Evolutionary conservation across 2,329 filamentous ascomycete species (phyloP), one percentile per base, ranked within the genome.

Genomic region (Falciphora oryzae): DNA sequence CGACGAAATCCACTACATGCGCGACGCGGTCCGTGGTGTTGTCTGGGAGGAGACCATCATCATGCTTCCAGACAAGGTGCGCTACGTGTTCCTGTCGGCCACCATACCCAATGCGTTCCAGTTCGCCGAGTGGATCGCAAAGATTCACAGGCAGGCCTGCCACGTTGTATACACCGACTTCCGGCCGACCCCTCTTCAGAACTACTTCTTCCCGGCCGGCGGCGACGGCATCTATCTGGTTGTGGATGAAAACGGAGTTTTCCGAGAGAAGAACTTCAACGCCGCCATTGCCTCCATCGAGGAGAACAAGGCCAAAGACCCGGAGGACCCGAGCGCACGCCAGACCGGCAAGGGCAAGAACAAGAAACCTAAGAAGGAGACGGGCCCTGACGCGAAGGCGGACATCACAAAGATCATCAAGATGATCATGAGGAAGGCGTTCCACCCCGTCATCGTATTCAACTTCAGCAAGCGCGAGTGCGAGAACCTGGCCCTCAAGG

Each of bases 21-120:
- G 95, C 73, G 95, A 99, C 78, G 96, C 96, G 77, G 85, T 87
- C 62, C 86, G 95, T 77, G 95, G 95, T 81, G 95, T 99, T 0
- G 95, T 99, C 2, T 99, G 95, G 95, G 95, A 99, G 76, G 95
- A 99, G 80, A 98, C 95, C 56, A 98, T 99, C 74, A 99, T 99
- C 72, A 84, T 99, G 69, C 83, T 99, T 35, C 95, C 95, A 4
- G 95, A 99, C 81, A 98, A 99, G 83, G 96, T 99, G 70, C 91
- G 93, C 79, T 99, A 98, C 73, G 96, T 99, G 65, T 99, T 99
- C 78, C 81, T 99, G 66, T 99, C 96, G 38, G 95, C 95, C 68
- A 99, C 96, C 2, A 99, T 99, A 68, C 95, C 95, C 64, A 99
- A 99, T 74, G 93, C 95, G 63, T 97, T 98, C 86, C 95, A 99